A percentile compares a stretch with the other conserved stretches of the same genome.
phyloP scores from a whole-genome alignment of 805 yeast genomes.

The Lachancea dasiensis region DNA sequence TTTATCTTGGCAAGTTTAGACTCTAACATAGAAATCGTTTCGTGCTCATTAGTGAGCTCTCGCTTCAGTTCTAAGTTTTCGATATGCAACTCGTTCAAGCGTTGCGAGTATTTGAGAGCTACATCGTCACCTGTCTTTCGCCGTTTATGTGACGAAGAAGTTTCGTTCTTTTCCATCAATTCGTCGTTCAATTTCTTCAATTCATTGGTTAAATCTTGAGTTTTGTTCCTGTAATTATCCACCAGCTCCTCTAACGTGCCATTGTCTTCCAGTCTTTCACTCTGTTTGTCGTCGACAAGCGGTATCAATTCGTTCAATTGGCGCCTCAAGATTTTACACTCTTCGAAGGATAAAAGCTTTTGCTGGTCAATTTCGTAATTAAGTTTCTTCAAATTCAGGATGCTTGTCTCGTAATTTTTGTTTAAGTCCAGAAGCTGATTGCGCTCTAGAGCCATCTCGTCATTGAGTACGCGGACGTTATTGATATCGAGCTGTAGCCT shows the following conservation, averaged over 20 bases:
- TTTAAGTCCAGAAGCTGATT: slow-evolving; percentile 30
- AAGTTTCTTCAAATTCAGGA: slow-evolving; percentile 28
- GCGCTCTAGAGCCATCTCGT: slow-evolving; percentile 37
- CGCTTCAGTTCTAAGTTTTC: slow-evolving; percentile 38
- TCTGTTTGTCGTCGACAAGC: slow-evolving; percentile 12
- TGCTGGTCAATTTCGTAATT: slow-evolving; percentile 47
- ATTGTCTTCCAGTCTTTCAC: slow-evolving; percentile 16
- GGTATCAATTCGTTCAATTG: slow-evolving; percentile 48
- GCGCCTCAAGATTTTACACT: slow-evolving; percentile 50
- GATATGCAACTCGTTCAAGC: slow-evolving; percentile 35
- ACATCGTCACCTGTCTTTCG: slow-evolving; percentile 27
- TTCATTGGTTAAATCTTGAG: slow-evolving; percentile 39
- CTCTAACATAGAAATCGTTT: slow-evolving; percentile 33
- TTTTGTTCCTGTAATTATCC: slow-evolving; percentile 49
- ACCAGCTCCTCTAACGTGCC: slow-evolving; percentile 35
- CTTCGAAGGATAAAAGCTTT: slow-evolving; percentile 47
- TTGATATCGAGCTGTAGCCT: slow-evolving; percentile 23
- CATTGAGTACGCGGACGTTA: slow-evolving; percentile 26
- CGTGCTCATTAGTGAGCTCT: slow-evolving; percentile 34
- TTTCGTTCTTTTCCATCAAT: slow-evolving; percentile 15
- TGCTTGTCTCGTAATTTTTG: slow-evolving; percentile 23
- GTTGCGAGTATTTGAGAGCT: slow-evolving; percentile 26
- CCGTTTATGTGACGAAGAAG: slow-evolving; percentile 20
- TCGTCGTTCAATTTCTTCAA: slow-evolving; percentile 30
- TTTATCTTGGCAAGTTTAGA: slow-evolving; percentile 35